phyloP scores from a whole-genome alignment of 345 rosid genomes.

The Reutealis trisperma region DNA sequence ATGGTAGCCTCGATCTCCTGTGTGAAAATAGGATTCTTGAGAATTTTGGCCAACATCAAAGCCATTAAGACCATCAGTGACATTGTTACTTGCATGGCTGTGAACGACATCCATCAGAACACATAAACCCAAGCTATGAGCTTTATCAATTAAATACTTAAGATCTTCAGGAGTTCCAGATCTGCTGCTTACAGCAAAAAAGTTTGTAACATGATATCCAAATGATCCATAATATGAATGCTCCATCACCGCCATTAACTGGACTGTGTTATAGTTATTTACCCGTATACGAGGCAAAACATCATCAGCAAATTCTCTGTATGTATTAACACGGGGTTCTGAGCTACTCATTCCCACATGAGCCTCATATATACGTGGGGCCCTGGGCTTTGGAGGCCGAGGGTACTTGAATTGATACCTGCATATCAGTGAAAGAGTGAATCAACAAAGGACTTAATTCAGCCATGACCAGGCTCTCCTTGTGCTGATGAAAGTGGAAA shows the following conservation, averaged over 20 bases:
- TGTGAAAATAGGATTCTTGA: slow-evolving; percentile 72
- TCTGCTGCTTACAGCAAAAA: slow-evolving; percentile 76
- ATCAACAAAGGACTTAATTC: slow-evolving; percentile 17
- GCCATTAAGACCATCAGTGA: slow-evolving; percentile 80
- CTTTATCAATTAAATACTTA: slow-evolving; percentile 77
- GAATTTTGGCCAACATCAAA: slow-evolving; percentile 76
- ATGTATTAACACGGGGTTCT: slow-evolving; percentile 67
- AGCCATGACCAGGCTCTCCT: not conserved
- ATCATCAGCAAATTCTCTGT: slow-evolving; percentile 74
- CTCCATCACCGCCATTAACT: slow-evolving; percentile 82
- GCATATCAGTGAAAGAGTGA: slow-evolving; percentile 22
- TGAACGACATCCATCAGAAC: slow-evolving; percentile 77
- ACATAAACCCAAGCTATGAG: slow-evolving; percentile 68
- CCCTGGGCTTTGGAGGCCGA: slow-evolving; percentile 63
- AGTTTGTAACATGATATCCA: slow-evolving; percentile 79
- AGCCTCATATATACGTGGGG: slow-evolving; percentile 75
- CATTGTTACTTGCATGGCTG: slow-evolving; percentile 77
- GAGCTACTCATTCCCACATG: slow-evolving; percentile 87
- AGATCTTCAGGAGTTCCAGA: slow-evolving; percentile 85
- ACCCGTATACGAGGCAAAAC: slow-evolving; percentile 71
- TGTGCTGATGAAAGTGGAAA: slow-evolving; percentile 14
- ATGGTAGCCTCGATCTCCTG: slow-evolving; percentile 72
- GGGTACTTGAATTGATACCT: slow-evolving; percentile 65
- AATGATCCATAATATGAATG: slow-evolving; percentile 83
- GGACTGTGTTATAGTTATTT: slow-evolving; percentile 71